Evolutionary conservation across 2,329 filamentous ascomycete species (phyloP).

Genomic region (Xylaria sp.): DNA sequence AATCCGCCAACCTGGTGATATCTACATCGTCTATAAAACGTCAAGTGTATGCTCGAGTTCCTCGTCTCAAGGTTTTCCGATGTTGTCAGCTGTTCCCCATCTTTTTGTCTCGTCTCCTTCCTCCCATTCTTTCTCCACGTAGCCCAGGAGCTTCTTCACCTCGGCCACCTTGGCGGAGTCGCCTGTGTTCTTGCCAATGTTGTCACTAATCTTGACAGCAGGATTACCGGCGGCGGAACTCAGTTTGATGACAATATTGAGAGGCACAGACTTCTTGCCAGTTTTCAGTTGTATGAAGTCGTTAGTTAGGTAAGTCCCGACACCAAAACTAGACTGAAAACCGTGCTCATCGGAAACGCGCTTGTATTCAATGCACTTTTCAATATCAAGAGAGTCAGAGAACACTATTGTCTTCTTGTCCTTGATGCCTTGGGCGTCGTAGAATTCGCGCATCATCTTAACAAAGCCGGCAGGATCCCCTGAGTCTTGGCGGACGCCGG

Average conservation of each 20-base stretch:
- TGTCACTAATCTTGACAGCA: constrained; percentile 93
- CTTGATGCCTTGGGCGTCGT: constrained; percentile 77
- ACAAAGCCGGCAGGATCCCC: constrained; percentile 86
- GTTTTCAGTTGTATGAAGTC: constrained; percentile 82
- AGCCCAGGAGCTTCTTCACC: constrained; percentile 88
- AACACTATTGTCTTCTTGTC: constrained; percentile 93
- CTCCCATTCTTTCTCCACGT: constrained; percentile 85
- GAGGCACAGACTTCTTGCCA: constrained; percentile 83
- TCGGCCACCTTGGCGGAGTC: constrained; percentile 80
- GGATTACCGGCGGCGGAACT: constrained; percentile 82
- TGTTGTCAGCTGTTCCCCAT: constrained; percentile 69
- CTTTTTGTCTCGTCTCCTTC: constrained; percentile 84
- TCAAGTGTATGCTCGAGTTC: background rate
- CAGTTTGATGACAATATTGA: constrained; percentile 99
- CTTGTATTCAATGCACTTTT: constrained; percentile 92
- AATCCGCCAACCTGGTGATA: background rate
- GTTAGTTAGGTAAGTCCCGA: constrained; percentile 96
- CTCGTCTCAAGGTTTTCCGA: constrained; percentile 12
- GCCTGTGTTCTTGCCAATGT: constrained; percentile 93
- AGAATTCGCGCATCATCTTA: constrained; percentile 82
- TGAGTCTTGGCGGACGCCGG: constrained; percentile 89
- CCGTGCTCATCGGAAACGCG: constrained; percentile 80
- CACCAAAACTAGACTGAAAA: constrained; percentile 89
- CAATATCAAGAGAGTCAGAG: constrained; percentile 93
- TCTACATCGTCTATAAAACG: background rate